Percentiles rank a stretch among this genome's conserved stretches.
These are phyloP conservation scores for Mycena epipterygia DNA, from an alignment of 768 basidiomycete species.

Conservation along the genomic window DNA sequence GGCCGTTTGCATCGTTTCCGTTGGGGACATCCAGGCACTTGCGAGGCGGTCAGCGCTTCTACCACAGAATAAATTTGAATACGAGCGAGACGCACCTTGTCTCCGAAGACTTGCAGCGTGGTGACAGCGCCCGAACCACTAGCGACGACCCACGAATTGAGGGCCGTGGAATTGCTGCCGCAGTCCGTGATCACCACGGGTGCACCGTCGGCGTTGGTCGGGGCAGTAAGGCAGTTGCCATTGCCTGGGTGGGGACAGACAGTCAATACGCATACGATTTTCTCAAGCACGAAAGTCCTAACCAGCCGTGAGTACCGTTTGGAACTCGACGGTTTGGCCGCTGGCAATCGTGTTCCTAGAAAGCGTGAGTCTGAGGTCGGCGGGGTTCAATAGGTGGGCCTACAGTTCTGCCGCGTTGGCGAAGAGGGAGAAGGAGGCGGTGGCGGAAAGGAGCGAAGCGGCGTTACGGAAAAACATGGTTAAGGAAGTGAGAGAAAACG, in stretches of 20 bases:
- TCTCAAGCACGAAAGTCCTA: background rate
- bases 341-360: background rate
- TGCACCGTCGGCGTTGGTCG: slow-evolving; percentile 11
- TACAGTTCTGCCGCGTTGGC: slow-evolving; percentile 21
- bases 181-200: slow-evolving; percentile 10
- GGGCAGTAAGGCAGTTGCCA: slow-evolving; percentile 8
- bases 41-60: background rate
- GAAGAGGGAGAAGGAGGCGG: background rate
- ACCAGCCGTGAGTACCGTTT: background rate
- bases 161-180: slow-evolving; percentile 2
- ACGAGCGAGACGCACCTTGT: slow-evolving; percentile 1
- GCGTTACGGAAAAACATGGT: slow-evolving; percentile 14
- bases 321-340: slow-evolving; percentile 7
- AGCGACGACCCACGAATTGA: slow-evolving; percentile 17
- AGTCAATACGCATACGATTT: background rate
- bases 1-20: background rate
- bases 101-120: slow-evolving; percentile 8
- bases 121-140: background rate
- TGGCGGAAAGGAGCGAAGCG: slow-evolving; percentile 3
- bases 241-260: background rate
- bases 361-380: background rate
- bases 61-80: background rate
- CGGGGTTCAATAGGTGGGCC: background rate
- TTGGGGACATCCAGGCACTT: slow-evolving; percentile 17
- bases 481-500: no score